Conservation (phyloP, 2,329 filamentous ascomycete species). For the Cylindrodendrum hubeiense region DNA sequence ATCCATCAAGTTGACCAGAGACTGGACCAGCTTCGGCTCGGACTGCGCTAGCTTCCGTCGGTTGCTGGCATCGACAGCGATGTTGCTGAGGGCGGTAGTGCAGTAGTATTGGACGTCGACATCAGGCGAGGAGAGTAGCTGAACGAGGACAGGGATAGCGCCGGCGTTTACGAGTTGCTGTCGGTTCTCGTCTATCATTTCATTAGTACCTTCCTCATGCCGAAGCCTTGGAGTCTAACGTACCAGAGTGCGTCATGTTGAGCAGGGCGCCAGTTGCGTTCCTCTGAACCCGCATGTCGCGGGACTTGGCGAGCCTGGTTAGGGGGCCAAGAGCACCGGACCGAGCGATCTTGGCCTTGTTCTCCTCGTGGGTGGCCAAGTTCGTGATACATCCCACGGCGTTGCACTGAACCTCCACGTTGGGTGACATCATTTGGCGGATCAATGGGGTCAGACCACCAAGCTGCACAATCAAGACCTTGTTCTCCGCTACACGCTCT, state of each 20-base stretch:
- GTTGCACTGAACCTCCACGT: conserved; percentile 99
- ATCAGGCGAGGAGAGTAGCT: conserved; percentile 91
- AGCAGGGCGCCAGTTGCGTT: conserved; percentile 96
- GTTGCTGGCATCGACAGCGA: conserved; percentile 93
- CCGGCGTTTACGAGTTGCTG: conserved; percentile 97
- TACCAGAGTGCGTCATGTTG: conserved; percentile 99
- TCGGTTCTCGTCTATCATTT: conserved; percentile 85
- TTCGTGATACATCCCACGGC: conserved; percentile 99
- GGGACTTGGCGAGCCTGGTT: conserved; percentile 93
- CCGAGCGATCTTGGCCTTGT: conserved; percentile 97
- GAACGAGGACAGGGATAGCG: conserved; percentile 97
- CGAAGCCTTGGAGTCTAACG: conserved; percentile 36
- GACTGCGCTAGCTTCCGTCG: conserved; percentile 91
- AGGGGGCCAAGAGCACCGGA: conserved; percentile 93
- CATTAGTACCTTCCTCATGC: conserved; percentile 34
- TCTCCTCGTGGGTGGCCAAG: conserved; percentile 96
- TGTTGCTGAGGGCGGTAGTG: conserved; percentile 98
- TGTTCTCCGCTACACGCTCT: conserved; percentile 85
- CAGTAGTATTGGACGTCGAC: conserved; percentile 99
- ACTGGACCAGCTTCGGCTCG: conserved; percentile 92
- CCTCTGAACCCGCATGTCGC: conserved; percentile 97
- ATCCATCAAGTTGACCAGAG: conserved; percentile 95
- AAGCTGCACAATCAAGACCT: conserved; percentile 93
- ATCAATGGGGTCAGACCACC: conserved; percentile 93
- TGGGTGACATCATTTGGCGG: conserved; percentile 97